Base-by-base conservation (phyloP, 345 rosid species). In the Eucalyptus pauciflora region DNA sequence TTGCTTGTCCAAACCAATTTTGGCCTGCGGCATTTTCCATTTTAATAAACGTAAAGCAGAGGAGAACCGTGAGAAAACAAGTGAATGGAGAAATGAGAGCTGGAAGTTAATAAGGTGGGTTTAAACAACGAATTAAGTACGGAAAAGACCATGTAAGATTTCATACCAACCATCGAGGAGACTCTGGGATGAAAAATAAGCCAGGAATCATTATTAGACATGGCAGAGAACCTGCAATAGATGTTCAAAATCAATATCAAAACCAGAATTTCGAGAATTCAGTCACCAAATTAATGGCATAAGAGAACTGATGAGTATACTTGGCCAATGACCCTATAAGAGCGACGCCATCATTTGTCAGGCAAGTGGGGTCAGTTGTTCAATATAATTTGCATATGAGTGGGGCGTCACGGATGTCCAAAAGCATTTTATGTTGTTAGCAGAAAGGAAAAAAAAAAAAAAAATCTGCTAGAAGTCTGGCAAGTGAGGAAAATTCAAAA, bases 1-100 rank as follows among this genome's bases (percentile, higher is more conserved):
- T 87, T 98, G 98, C 87, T 98, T 98, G 43, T 92, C 93, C 92
- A 94, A 94, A 22, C 99, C 99, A 98, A 94, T 95, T 94, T 97
- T 97, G 90, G 99, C 99, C 99, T 96, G 89, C 79, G 87, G 49
- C 22, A 48, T 48, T 76, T 71, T 85, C 87, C 37, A 49, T 64
- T 71, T 64, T 33, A 86, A 51, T 22, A 49, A 86, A 86, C 88
- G 27, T 89, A 89, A 5, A 67, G 29, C 11, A 80, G 87, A 76
- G 50, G 29, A 15, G 64, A 48, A 76, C 86, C 96, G n/a, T n/a
- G 24, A 56, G 50, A 43, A 80, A 50, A 50, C 50, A 85, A 85
- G 69, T 50, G 45, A 58, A 86, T 18, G 22, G 80, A 71, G 52
- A 67, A 87, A 52, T 87, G 60, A 87, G 69, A 88, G 52, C 86